Base-by-base conservation (phyloP, 257 asterid genomes). In the Eucommia ulmoides region DNA sequence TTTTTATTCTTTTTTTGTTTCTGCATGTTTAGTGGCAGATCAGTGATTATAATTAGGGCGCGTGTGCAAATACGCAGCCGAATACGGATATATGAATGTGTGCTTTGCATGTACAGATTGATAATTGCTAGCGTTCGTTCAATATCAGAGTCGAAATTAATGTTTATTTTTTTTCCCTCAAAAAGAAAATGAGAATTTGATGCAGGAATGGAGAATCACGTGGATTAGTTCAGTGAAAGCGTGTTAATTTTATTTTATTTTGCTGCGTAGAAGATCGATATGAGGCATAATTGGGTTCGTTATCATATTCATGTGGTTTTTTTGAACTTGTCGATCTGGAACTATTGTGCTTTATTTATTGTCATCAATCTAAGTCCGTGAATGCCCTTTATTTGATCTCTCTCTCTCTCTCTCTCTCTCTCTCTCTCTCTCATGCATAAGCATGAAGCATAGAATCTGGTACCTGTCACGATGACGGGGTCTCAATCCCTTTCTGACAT, bases 401-500 rank as follows among this genome's bases (percentile, higher is more conserved):
- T 38, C 45, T 38, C 38, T 29, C 42, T 33, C 4, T 33, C 42
- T 33, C 4, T 33, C 42, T 33, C 42, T 33, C 42, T 33, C 44
- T 35, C 44, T 35, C 44, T 35, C 44, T 35, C 44, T 4, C 1
- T n/a, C n/a, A n/a, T n/a, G n/a, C n/a, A n/a, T n/a, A n/a, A n/a
- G n/a, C n/a, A n/a, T n/a, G n/a, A n/a, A 35, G 3, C 3, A 50
- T 41, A 24, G 45, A 52, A 55, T 61, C 49, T 50, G 48, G 45
- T 47, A 25, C 41, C 50, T 50, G 53, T 59, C 48, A 24, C 20
- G n/a, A n/a, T 54, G 51, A 22, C 41, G 55, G 54, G 21, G 23
- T n/a, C 23, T 54, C 35, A 12, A 53, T 61, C 51, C 48, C 19
- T 50, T 57, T 59, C 24, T 52, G 49, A 48, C 59, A 60, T 52